phyloP scores from a whole-genome alignment of 129 eudicot genomes.

The Apium graveolens region DNA sequence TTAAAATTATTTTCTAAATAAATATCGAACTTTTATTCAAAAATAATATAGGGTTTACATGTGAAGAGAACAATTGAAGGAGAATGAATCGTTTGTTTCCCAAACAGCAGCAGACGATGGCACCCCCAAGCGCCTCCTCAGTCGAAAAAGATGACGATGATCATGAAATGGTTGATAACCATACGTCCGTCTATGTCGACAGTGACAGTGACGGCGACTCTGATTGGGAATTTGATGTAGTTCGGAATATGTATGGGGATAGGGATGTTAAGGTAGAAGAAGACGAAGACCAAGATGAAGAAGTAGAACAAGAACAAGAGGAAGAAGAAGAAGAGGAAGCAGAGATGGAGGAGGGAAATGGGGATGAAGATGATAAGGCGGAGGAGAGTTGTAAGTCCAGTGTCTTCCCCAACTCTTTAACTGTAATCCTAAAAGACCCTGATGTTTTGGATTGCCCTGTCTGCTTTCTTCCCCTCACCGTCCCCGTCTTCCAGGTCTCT shows the following conservation, averaged over 20 bases:
- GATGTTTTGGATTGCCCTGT: slow-evolving; percentile 84
- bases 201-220: background rate
- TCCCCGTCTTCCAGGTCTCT: slow-evolving; percentile 78
- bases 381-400: background rate
- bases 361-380: background rate
- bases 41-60: no score
- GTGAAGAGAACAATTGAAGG: no score
- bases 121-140: no score
- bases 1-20: no score
- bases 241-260: no score
- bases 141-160: no score
- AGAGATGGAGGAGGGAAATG: background rate
- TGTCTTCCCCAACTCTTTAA: slow-evolving; percentile 1
- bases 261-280: background rate
- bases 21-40: no score
- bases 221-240: no score
- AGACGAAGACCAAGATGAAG: background rate
- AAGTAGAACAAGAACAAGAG: background rate
- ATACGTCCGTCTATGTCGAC: no score
- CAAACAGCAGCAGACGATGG: no score
- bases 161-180: no score
- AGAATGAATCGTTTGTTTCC: no score
- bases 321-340: background rate
- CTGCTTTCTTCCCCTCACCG: slow-evolving; percentile 43
- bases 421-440: slow-evolving; percentile 51